These are phyloP conservation scores for Geranomyces variabilis DNA, from an alignment of 192 early-diverging fungal species.

Conservation along the genomic window DNA sequence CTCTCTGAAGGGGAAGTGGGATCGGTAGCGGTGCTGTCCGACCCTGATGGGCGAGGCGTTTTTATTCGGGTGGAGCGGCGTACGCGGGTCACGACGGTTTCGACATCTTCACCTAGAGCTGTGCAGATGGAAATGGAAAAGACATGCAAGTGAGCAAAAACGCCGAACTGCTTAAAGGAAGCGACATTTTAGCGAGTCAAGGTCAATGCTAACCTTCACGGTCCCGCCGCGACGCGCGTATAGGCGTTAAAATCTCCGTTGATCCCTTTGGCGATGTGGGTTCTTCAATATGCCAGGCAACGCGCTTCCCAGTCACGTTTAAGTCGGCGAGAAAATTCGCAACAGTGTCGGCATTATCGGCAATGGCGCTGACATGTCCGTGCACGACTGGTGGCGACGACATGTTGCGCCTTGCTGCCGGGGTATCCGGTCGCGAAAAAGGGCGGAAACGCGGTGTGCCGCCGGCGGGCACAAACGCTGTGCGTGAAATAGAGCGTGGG, in stretches of 20 bases:
- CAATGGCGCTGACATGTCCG: neutral
- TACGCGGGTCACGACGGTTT: constrained; percentile 1
- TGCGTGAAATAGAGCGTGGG: neutral
- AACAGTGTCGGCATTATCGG: neutral
- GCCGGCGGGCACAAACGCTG: neutral
- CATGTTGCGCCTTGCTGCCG: neutral
- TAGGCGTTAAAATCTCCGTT: neutral
- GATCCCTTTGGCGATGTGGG: neutral
- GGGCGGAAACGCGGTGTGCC: neutral
- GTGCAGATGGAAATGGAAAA: neutral
- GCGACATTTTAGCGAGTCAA: neutral
- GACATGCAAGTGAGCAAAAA: neutral
- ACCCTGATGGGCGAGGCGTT: too few species aligned
- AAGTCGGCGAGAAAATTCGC: neutral
- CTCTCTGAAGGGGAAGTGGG: too few species aligned
- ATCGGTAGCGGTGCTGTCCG: too few species aligned
- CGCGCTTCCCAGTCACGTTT: neutral
- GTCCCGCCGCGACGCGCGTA: neutral
- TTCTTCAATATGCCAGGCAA: neutral
- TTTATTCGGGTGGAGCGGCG: constrained; percentile 3
- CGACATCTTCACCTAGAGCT: constrained; percentile 8
- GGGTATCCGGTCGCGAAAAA: neutral
- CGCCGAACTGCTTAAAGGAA: neutral
- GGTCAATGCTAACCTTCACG: neutral
- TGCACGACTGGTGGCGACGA: neutral